phyloP scores from a whole-genome alignment of 495 filamentous ascomycete genomes.

The Trichocladium uniseriatum region DNA sequence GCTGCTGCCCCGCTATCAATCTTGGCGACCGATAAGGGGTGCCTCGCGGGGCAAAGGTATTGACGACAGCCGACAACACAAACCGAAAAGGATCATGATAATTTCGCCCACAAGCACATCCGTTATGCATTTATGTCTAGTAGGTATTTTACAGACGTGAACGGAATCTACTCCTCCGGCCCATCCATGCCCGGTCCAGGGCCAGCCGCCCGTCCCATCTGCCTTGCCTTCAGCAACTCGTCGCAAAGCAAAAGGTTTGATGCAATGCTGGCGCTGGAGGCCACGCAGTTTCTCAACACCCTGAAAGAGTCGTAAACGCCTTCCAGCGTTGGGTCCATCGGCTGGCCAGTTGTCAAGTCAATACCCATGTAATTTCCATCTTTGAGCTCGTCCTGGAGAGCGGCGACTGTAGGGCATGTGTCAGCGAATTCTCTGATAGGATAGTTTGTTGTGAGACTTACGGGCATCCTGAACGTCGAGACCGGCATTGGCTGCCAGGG shows the following conservation, averaged over 20 bases:
- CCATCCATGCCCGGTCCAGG: slow-evolving; percentile 49
- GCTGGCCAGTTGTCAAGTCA: slow-evolving; percentile 72
- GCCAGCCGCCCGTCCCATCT: slow-evolving; percentile 60
- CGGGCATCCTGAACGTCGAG: slow-evolving; percentile 91
- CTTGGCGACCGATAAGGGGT: slow-evolving; percentile 1
- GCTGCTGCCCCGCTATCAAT: slow-evolving; percentile 18
- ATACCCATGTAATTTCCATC: slow-evolving; percentile 84
- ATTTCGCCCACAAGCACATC: slow-evolving; percentile 1
- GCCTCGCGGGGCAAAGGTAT: no score
- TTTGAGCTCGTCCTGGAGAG: slow-evolving; percentile 71
- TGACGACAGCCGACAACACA: neutral
- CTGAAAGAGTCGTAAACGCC: slow-evolving; percentile 96
- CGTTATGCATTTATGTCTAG: slow-evolving; percentile 15
- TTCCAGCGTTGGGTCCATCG: slow-evolving; percentile 90
- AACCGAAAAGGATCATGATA: neutral
- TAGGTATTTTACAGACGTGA: slow-evolving; percentile 25
- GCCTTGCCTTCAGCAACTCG: slow-evolving; percentile 92
- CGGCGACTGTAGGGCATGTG: slow-evolving; percentile 49
- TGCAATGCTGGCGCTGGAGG: slow-evolving; percentile 89
- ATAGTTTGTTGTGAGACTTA: slow-evolving; percentile 40
- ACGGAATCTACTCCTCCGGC: slow-evolving; percentile 31
- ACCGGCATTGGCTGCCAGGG: slow-evolving; percentile 88
- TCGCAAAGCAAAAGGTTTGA: slow-evolving; percentile 93
- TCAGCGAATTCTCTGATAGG: neutral
- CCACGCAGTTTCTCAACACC: slow-evolving; percentile 84